phyloP scores from a whole-genome alignment of 495 filamentous ascomycete genomes.

The Xylaria acuta region DNA sequence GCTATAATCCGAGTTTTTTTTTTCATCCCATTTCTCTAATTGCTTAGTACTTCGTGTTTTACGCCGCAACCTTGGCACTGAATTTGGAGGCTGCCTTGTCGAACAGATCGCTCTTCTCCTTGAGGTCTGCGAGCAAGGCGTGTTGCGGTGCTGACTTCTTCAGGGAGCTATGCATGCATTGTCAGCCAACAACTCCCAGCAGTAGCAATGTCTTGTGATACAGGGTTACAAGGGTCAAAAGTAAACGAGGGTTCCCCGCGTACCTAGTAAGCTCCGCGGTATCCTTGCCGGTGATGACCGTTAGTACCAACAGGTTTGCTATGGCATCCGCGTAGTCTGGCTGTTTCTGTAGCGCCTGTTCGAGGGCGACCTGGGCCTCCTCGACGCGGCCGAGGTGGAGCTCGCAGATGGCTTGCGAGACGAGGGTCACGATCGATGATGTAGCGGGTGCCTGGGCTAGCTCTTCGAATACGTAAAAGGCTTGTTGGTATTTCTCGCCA shows the following conservation, averaged over 20 bases:
- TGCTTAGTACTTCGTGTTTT: slow-evolving; percentile 17
- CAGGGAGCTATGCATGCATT: slow-evolving; percentile 53
- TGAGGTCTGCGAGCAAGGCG: slow-evolving; percentile 68
- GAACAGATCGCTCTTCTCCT: slow-evolving; percentile 79
- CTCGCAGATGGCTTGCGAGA: slow-evolving; percentile 90
- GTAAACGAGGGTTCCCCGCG: slow-evolving; percentile 29
- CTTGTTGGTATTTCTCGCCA: slow-evolving; percentile 93
- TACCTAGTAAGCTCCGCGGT: slow-evolving; percentile 65
- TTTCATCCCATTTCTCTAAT: not conserved
- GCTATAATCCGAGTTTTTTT: not conserved
- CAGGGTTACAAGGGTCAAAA: not conserved
- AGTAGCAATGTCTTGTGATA: slow-evolving; percentile 31
- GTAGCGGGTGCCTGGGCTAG: slow-evolving; percentile 84
- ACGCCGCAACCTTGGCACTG: slow-evolving; percentile 71
- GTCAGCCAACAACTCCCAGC: slow-evolving; percentile 35
- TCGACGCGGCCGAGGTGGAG: slow-evolving; percentile 87
- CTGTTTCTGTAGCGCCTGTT: slow-evolving; percentile 78
- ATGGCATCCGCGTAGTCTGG: slow-evolving; percentile 73
- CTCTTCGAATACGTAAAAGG: slow-evolving; percentile 98
- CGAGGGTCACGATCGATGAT: slow-evolving; percentile 68
- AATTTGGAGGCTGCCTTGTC: slow-evolving; percentile 82
- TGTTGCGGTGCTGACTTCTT: slow-evolving; percentile 65
- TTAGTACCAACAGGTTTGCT: slow-evolving; percentile 81
- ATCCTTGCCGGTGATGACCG: slow-evolving; percentile 75
- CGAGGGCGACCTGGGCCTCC: slow-evolving; percentile 86